Conservation (phyloP, 1,139 yeast genomes). For the Wickerhamiella infanticola region DNA sequence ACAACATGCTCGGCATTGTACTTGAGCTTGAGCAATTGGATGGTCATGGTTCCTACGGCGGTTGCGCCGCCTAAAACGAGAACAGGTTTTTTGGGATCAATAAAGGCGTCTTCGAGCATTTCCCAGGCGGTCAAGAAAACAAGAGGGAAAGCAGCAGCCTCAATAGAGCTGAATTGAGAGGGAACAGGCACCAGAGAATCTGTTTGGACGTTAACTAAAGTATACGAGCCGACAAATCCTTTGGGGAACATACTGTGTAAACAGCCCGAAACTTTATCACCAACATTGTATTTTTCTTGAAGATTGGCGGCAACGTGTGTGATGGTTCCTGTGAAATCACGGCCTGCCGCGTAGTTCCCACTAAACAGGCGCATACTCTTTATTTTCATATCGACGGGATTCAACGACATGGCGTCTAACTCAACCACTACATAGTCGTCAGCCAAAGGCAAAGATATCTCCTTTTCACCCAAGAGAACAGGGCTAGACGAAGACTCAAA, state of each 20-base stretch:
- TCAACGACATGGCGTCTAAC: constrained; percentile 43
- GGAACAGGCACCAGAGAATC: constrained; percentile 29
- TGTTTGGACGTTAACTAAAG: constrained; percentile 29
- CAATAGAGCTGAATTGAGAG: constrained; percentile 29
- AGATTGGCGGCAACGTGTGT: constrained; percentile 37
- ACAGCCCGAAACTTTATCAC: constrained; percentile 54
- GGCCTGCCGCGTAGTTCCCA: constrained; percentile 28
- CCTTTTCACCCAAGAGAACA: constrained; percentile 24
- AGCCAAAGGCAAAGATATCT: constrained; percentile 29
- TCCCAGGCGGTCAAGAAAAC: constrained; percentile 44
- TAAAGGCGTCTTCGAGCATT: constrained; percentile 26
- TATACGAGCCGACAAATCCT: constrained; percentile 40
- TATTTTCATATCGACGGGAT: constrained; percentile 51
- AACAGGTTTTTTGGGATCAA: constrained; percentile 23
- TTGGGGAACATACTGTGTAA: constrained; percentile 27
- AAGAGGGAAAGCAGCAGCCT: constrained; percentile 46
- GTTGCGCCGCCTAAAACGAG: constrained; percentile 63
- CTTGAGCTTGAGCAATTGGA: constrained; percentile 40
- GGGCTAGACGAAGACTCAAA: constrained; percentile 2
- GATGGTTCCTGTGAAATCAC: constrained; percentile 55
- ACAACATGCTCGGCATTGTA: constrained; percentile 28
- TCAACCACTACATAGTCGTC: constrained; percentile 39
- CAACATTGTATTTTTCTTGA: constrained; percentile 30
- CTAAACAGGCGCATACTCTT: constrained; percentile 23
- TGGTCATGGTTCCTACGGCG: constrained; percentile 47